phyloP scores from a whole-genome alignment of 257 asterid genomes.

The Haberlea rhodopensis region DNA sequence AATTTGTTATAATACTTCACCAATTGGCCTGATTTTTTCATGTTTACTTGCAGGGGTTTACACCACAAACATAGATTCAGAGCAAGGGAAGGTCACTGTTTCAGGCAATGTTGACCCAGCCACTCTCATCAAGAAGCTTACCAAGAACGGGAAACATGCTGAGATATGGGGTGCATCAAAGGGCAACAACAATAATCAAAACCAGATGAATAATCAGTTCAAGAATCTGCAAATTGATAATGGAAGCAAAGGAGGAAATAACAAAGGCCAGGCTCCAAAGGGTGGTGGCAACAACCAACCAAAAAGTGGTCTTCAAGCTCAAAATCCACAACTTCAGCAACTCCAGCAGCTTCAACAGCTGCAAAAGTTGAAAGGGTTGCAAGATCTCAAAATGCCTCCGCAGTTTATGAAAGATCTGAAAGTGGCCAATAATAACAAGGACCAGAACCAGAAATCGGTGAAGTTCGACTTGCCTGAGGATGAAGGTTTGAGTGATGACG shows the following conservation, averaged over 20 bases:
- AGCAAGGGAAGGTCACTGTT: conserved; percentile 86
- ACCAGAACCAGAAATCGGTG: conserved; percentile 50
- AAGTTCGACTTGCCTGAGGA: conserved; percentile 52
- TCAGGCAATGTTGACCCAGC: conserved; percentile 81
- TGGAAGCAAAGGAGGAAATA: conserved; percentile 45
- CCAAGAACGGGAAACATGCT: conserved; percentile 77
- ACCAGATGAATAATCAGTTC: conserved; percentile 48
- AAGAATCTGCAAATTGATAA: conserved; percentile 62
- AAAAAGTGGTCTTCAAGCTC: conserved; percentile 32
- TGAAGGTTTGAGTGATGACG: conserved; percentile 47
- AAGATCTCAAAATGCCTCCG: conserved; percentile 57
- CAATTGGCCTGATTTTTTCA: conserved; percentile 4
- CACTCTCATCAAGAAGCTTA: conserved; percentile 79
- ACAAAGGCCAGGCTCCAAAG: conserved; percentile 40
- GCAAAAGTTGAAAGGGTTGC: conserved; percentile 49
- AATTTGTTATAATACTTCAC: not conserved
- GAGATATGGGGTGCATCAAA: conserved; percentile 86
- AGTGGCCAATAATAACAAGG: conserved; percentile 37
- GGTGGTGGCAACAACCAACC: conserved; percentile 39
- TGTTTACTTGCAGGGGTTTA: conserved; percentile 59
- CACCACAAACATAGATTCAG: conserved; percentile 69
- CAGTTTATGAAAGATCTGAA: conserved; percentile 46
- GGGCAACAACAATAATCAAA: conserved; percentile 41
- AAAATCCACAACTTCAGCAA: conserved; percentile 40
- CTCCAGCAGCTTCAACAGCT: conserved; percentile 38